Evolutionary conservation across 345 rosid species (phyloP).

Genomic region (Luvunga scandens): DNA sequence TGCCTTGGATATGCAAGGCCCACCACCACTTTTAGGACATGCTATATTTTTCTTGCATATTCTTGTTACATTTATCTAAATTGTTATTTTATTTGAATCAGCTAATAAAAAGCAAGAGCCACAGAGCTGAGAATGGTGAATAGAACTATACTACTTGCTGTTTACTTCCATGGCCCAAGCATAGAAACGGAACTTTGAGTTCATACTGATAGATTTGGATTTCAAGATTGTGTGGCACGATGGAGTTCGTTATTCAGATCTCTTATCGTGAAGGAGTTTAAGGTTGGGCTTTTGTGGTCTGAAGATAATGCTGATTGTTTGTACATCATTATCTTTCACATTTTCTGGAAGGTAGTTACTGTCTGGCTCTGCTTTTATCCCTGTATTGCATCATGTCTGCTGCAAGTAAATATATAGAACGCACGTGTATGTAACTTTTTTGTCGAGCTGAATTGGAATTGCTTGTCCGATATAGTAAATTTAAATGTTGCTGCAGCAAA

Average conservation of each 20-base stretch:
- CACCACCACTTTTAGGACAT: neutral
- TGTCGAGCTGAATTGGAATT: neutral
- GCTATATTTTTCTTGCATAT: constrained; percentile 11
- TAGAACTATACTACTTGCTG: constrained; percentile 24
- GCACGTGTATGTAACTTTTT: neutral
- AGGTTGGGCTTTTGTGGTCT: constrained; percentile 21
- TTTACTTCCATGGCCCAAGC: constrained; percentile 8
- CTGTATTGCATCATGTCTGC: constrained; percentile 9
- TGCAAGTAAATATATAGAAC: constrained; percentile 8
- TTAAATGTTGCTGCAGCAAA: neutral
- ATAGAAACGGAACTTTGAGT: constrained; percentile 1
- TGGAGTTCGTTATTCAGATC: constrained; percentile 18
- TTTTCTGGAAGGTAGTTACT: constrained; percentile 35
- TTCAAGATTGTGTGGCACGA: constrained; percentile 15
- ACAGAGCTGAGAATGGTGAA: constrained; percentile 34
- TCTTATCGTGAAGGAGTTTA: constrained; percentile 24
- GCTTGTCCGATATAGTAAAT: constrained; percentile 1
- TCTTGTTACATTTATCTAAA: constrained; percentile 20
- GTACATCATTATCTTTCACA: constrained; percentile 21
- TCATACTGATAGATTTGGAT: neutral
- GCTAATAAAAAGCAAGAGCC: constrained; percentile 47
- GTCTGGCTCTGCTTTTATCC: neutral
- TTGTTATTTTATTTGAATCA: constrained; percentile 36
- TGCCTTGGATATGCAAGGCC: neutral
- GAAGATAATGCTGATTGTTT: constrained; percentile 21